Base-by-base conservation (phyloP, 768 basidiomycete genomes). In the Rhizopogon salebrosus region DNA sequence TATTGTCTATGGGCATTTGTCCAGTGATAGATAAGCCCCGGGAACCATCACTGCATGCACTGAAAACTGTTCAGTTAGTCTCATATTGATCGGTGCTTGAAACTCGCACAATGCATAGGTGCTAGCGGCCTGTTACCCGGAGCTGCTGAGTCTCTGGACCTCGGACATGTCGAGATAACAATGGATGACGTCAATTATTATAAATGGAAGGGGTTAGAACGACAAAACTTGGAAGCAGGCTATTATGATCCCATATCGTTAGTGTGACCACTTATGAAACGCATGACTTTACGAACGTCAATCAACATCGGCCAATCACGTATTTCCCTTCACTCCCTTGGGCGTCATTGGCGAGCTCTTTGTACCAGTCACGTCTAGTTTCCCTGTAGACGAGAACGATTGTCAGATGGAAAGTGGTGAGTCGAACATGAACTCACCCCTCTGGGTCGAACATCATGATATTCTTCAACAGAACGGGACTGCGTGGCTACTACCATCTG, bases 361-460 rank as follows among this genome's bases (percentile, higher is more conserved):
- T 89, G 64, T 98, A 92, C 97, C 97, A 99, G 63, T 98, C 91
- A 41, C 80, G 82, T 57, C 94, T 97, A 13, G 92, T 94, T 77
- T 98, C 97, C 69, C 92, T 95, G 62, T 14, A 55, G 53, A 55
- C 22, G 31, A 1, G 54, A n/a, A n/a, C n/a, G 52, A 48, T 40
- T 20, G 27, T 39, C 14, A 26, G 3, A 57, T 22, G 20, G 45
- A 50, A 16, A 52, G 34, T 23, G 49, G 40, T 24, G 43, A 14
- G 35, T 36, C 29, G 53, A 55, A 34, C 29, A 11, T 31, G 29
- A 23, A 71, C 89, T 48, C 64, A 95, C 93, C 97, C 91, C 71
- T 92, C 94, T n/a, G 95, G 92, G 65, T 90, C 78, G 67, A 99
- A 99, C 91, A 98, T n/a, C n/a, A n/a, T n/a, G n/a, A n/a, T 95